A percentile compares a stretch with the other conserved stretches of the same genome.
Evolutionary conservation across 1,139 yeast genomes (phyloP).

Genomic region (Blastobotrys elegans): DNA sequence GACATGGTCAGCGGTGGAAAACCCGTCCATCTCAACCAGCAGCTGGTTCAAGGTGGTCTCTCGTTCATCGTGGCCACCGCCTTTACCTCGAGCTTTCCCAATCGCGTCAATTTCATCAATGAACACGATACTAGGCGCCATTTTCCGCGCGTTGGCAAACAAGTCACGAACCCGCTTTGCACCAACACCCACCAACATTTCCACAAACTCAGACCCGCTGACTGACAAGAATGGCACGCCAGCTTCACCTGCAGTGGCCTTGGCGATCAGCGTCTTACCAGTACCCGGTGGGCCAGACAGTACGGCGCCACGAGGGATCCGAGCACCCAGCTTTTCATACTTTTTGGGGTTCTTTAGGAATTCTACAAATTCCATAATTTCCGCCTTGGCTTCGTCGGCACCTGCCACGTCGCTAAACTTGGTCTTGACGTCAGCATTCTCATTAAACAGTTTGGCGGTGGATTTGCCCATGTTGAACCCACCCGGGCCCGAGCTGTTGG

Average conservation of each 20-base stretch:
- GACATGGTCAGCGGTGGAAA: conserved; percentile 81
- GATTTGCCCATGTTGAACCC: conserved; percentile 60
- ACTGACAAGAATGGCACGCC: conserved; percentile 94
- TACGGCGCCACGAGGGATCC: conserved; percentile 96
- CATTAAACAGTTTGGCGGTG: conserved; percentile 85
- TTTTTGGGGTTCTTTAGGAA: conserved; percentile 87
- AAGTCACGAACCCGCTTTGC: conserved; percentile 95
- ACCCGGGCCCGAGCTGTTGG: conserved; percentile 36
- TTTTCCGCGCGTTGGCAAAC: conserved; percentile 84
- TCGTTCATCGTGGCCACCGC: conserved; percentile 92
- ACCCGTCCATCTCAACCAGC: conserved; percentile 97
- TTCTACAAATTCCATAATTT: conserved; percentile 94
- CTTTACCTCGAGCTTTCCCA: conserved; percentile 86
- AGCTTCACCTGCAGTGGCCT: conserved; percentile 99
- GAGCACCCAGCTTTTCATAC: conserved; percentile 89
- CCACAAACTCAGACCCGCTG: conserved; percentile 97
- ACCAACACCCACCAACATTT: conserved; percentile 99
- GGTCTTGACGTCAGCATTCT: conserved; percentile 82
- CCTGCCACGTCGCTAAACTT: conserved; percentile 95
- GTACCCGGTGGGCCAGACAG: conserved; percentile 99
- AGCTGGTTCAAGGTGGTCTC: conserved; percentile 94
- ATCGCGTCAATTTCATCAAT: conserved; percentile 98
- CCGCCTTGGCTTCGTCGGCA: conserved; percentile 93
- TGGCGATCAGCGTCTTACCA: conserved; percentile 93
- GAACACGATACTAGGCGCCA: conserved; percentile 91